Evolutionary conservation across 805 yeast species (phyloP), one percentile per base, ranked within the genome.

Genomic region (Metschnikowia santaceciliae): DNA sequence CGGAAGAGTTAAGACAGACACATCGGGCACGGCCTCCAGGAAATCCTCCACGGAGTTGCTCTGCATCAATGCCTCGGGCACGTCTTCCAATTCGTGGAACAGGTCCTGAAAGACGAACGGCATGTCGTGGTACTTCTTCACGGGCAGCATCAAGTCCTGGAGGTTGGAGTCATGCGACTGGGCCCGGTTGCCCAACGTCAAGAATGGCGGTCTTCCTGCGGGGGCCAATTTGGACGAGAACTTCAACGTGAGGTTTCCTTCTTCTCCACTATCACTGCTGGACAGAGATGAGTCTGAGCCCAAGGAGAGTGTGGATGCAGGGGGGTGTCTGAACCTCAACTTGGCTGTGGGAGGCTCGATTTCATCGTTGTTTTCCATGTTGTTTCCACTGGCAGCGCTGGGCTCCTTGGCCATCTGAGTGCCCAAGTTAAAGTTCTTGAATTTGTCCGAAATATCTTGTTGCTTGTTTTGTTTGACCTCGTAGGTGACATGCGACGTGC

Each of bases 201-300:
- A 57, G 51, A 70, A 65, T 19, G 67, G 67, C 1, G 78, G 77
- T 26, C 71, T 59, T 6, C 67, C 53, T 2, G 54, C 52, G 1
- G 70, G 71, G 0, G 67, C 65, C 7, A 73, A 64, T 54, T 74
- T 73, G 3, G 78, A 72, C 2, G 74, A 59, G 54, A 77, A 74
- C 26, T 75, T 76, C 37, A 77, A 63, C 0, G 79, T 76, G 50
- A 77, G 61, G 53, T 76, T 73, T 1, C 72, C 78, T 15, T 57
- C 70, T 44, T 72, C 79, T 17, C 72, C 78, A 32, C 68, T 68
- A 6, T 68, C 76, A 42, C 67, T 62, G 40, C 52, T 61, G 11
- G 60, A 32, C 38, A 55, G 54, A 37, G 61, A 57, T 14, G 50
- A 53, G 19, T 50, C 54, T 3, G 59, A 56, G 46, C 50, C 50